These are phyloP conservation scores for Entomortierella parvispora DNA, from an alignment of 192 early-diverging fungal species.

Conservation along the genomic window DNA sequence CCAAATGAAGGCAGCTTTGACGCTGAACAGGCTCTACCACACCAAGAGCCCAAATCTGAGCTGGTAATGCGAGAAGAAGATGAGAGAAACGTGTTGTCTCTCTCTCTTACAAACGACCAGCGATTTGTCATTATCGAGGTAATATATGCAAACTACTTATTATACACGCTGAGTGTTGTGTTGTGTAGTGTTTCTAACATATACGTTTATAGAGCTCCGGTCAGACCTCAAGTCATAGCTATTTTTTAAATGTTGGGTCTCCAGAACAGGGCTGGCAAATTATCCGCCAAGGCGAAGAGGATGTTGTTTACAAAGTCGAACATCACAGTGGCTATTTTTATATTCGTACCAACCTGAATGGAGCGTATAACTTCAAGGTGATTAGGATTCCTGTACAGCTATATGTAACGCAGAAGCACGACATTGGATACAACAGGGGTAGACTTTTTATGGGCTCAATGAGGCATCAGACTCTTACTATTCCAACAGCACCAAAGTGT, in stretches of 20 bases:
- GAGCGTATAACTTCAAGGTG: constrained; percentile 28
- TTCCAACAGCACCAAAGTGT: too few species aligned
- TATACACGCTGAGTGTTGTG: background rate
- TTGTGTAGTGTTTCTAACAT: background rate
- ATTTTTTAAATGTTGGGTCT: constrained; percentile 24
- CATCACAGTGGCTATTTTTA: constrained; percentile 49
- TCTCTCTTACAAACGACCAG: constrained; percentile 19
- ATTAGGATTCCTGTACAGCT: constrained; percentile 21
- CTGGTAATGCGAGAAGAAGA: constrained; percentile 30
- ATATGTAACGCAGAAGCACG: background rate
- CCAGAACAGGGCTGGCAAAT: constrained; percentile 33
- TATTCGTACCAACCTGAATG: constrained; percentile 28
- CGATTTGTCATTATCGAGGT: constrained; percentile 35
- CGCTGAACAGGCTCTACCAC: too few species aligned
- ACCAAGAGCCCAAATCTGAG: constrained; percentile 8
- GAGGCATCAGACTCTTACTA: too few species aligned
- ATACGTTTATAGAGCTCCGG: constrained; percentile 18
- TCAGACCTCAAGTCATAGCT: constrained; percentile 20
- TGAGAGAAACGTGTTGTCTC: constrained; percentile 13
- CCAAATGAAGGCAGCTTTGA: background rate
- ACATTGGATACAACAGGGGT: background rate
- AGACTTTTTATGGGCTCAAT: too few species aligned
- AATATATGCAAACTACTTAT: too few species aligned
- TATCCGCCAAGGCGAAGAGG: constrained; percentile 14
- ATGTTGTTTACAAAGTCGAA: constrained; percentile 39